Evolutionary conservation across 768 basidiomycete genomes (phyloP).

Genomic region (Cyclocybe cylindracea): DNA sequence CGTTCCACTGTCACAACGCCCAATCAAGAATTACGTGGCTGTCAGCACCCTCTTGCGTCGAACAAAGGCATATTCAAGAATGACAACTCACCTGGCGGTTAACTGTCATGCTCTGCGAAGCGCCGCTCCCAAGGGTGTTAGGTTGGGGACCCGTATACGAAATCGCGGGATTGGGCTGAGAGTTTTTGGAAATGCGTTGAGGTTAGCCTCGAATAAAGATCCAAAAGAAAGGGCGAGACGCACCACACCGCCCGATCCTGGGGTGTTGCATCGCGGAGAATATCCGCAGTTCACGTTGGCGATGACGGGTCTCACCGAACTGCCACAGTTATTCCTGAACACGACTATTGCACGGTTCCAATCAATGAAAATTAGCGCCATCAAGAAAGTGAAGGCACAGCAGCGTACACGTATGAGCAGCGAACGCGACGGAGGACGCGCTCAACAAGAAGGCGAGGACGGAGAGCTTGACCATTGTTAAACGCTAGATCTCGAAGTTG

Average conservation of each 20-base stretch:
- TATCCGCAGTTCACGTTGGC: slow-evolving; percentile 41
- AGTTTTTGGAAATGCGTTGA: not conserved
- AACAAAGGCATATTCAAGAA: not conserved
- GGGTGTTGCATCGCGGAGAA: slow-evolving; percentile 37
- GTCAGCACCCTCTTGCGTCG: too few relatives aligned
- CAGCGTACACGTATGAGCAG: slow-evolving; percentile 21
- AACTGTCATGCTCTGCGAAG: slow-evolving; percentile 28
- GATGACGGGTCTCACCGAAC: slow-evolving; percentile 32
- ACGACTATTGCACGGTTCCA: slow-evolving; percentile 24
- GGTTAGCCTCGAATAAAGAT: not conserved
- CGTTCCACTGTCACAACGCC: slow-evolving; percentile 34
- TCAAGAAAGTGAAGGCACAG: too few relatives aligned
- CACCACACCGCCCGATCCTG: slow-evolving; percentile 34
- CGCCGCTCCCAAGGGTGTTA: slow-evolving; percentile 22
- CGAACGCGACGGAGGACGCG: slow-evolving; percentile 8
- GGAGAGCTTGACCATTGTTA: slow-evolving; percentile 1
- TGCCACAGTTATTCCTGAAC: slow-evolving; percentile 34
- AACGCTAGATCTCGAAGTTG: not conserved
- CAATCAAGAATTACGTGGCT: too few relatives aligned
- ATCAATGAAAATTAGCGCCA: not conserved
- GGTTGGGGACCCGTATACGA: slow-evolving; percentile 37
- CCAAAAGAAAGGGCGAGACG: not conserved
- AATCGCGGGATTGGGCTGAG: slow-evolving; percentile 30
- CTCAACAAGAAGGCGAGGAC: not conserved
- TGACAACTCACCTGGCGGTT: slow-evolving; percentile 23